A percentile compares a stretch with the other conserved stretches of the same genome.
Evolutionary conservation across 1,284 basidiomycete genomes (phyloP).

Genomic region (Cutaneotrichosporon cavernicola): DNA sequence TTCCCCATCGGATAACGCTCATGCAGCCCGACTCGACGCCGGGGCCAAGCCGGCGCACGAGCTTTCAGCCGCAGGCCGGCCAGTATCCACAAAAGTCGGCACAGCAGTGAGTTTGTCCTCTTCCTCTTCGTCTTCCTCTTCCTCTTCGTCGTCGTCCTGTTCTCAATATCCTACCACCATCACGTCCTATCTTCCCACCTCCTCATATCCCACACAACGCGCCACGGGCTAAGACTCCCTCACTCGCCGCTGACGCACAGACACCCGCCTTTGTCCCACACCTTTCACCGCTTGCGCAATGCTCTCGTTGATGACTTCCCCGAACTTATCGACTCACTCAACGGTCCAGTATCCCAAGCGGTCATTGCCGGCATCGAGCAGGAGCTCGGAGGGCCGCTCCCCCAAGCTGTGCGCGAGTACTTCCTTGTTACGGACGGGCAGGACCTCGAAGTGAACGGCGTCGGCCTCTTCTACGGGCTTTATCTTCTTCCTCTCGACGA

Average conservation of each 20-base stretch:
- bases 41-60: constrained; percentile 9
- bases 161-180: neutral
- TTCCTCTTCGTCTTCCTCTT: neutral
- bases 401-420: constrained; percentile 75
- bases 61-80: constrained; percentile 9
- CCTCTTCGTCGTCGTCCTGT: too few relatives aligned
- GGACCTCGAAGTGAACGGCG: constrained; percentile 68
- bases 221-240: neutral
- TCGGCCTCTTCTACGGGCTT: constrained; percentile 80
- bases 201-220: neutral
- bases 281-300: constrained; percentile 73
- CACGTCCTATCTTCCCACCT: neutral
- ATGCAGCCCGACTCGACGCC: constrained; percentile 7
- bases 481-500: constrained; percentile 81
- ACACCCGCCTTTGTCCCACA: constrained; percentile 69
- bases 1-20: neutral
- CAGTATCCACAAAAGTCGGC: constrained; percentile 5
- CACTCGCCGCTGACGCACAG: neutral
- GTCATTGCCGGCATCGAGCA: constrained; percentile 74
- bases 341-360: constrained; percentile 73
- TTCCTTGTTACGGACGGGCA: constrained; percentile 81
- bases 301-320: constrained; percentile 80
- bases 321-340: constrained; percentile 85
- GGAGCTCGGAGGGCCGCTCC: constrained; percentile 75
- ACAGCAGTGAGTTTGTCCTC: constrained; percentile 3